A percentile compares a stretch with the other conserved stretches of the same genome.
phyloP scores from a whole-genome alignment of 2,329 filamentous ascomycete species.

The Aureobasidium sp. region DNA sequence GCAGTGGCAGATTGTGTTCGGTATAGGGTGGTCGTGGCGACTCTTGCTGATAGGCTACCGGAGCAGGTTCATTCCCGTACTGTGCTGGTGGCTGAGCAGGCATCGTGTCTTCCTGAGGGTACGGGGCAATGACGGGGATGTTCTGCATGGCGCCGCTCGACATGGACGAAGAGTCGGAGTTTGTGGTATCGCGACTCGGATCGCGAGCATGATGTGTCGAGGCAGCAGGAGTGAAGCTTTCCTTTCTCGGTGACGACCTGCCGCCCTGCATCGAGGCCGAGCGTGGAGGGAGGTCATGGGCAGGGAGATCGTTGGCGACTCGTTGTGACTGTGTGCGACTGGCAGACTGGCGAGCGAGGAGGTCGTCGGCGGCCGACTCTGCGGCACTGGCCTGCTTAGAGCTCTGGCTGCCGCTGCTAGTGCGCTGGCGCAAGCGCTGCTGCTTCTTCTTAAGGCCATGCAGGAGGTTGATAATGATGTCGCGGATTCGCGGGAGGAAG shows the following conservation, averaged over 20 bases:
- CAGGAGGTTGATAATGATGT: slow-evolving; percentile 96
- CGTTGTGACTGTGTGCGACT: slow-evolving; percentile 31
- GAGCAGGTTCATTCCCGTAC: slow-evolving; percentile 8
- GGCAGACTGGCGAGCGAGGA: slow-evolving; percentile 32
- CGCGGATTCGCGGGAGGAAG: slow-evolving; percentile 86
- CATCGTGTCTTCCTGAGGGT: slow-evolving; percentile 53
- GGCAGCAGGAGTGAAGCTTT: slow-evolving; percentile 28
- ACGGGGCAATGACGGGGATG: slow-evolving; percentile 64
- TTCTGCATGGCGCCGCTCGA: slow-evolving; percentile 71
- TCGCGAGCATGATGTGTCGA: slow-evolving; percentile 20
- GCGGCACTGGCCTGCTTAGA: slow-evolving; percentile 37
- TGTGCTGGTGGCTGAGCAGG: slow-evolving; percentile 26
- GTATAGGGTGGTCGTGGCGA: slow-evolving; percentile 18
- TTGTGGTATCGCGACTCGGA: slow-evolving; percentile 22
- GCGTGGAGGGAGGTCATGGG: slow-evolving; percentile 37
- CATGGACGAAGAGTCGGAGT: slow-evolving; percentile 55
- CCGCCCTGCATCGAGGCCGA: slow-evolving; percentile 37
- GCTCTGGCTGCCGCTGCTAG: slow-evolving; percentile 20
- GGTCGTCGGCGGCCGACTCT: slow-evolving; percentile 37
- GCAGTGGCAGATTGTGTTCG: slow-evolving; percentile 33
- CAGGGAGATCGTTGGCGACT: slow-evolving; percentile 32
- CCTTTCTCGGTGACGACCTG: slow-evolving; percentile 36
- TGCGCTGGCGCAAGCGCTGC: slow-evolving; percentile 62
- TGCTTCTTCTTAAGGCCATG: slow-evolving; percentile 97
- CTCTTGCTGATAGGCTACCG: not conserved